A percentile compares a stretch with the other conserved stretches of the same genome.
Conservation (phyloP, 352 stramenopile species). For the Phytophthora podocarpi region DNA sequence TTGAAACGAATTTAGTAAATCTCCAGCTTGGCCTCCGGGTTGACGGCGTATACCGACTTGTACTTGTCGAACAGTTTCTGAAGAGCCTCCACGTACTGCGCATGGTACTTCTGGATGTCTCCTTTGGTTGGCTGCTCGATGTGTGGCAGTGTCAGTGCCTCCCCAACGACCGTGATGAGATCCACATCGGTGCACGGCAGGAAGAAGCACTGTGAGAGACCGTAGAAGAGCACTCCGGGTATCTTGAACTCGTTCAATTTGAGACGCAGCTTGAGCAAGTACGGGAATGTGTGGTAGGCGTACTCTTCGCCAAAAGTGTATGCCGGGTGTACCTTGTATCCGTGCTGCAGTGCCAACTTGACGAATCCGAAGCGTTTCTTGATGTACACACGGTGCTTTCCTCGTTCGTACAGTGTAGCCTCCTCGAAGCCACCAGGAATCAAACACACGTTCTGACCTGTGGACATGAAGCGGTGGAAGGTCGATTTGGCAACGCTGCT, state of each 20-base stretch:
- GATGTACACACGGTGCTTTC: constrained; percentile 91
- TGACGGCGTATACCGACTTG: constrained; percentile 77
- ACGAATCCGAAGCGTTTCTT: constrained; percentile 93
- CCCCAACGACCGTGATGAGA: constrained; percentile 91
- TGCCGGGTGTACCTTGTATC: constrained; percentile 83
- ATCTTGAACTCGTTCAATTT: constrained; percentile 85
- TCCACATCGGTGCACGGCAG: constrained; percentile 79
- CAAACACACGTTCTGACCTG: constrained; percentile 73
- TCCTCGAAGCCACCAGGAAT: constrained; percentile 95
- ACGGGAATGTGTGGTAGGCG: constrained; percentile 88
- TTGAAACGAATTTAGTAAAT: no score
- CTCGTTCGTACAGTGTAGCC: constrained; percentile 85
- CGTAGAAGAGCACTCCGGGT: constrained; percentile 82
- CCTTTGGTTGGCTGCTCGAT: constrained; percentile 88
- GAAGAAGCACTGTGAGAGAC: constrained; percentile 76
- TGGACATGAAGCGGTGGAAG: constrained; percentile 59
- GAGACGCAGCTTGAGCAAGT: constrained; percentile 75
- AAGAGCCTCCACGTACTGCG: constrained; percentile 85
- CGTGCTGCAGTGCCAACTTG: constrained; percentile 91
- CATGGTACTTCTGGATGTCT: constrained; percentile 90
- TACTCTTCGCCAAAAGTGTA: constrained; percentile 94
- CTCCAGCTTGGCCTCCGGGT: constrained; percentile 64
- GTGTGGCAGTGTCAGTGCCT: constrained; percentile 84
- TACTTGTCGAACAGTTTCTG: constrained; percentile 87
- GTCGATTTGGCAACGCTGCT: constrained; percentile 49